Base-by-base conservation (phyloP, 192 early-diverging fungal species). In the Gigaspora rosea region DNA sequence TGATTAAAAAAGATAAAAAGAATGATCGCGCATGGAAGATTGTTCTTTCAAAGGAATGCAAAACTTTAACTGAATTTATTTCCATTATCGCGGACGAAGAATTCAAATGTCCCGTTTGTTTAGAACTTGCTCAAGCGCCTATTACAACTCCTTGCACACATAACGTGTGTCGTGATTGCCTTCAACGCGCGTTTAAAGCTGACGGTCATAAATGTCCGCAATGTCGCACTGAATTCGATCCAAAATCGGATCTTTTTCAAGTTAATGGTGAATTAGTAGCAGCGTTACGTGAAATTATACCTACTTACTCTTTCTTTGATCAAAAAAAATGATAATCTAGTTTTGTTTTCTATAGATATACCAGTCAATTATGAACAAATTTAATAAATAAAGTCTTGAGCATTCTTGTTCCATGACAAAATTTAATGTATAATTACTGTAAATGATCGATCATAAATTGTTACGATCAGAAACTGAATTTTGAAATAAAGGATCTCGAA, bases 41-140 rank as follows among this genome's bases (percentile, higher is more conserved):
- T 47, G 71, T 83, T 9, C 46, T 73, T 15, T 22, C 71, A 27
- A 64, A 52, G 15, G 65, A 67, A 32, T 76, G 78, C 41, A 71
- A 64, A 65, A 80, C 76, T 15, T 68, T 80, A 20, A 69, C 78
- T 27, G 85, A 86, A 71, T 80, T 85, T 20, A 78, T 86, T 50
- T 56, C 69, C 22, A 41, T 48, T 12, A 58, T 86, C 4, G 73
- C 80, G 51, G 80, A 73, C 36, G 58, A 66, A 22, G 73, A 78
- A 36, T 74, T 85, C 63, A 75, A 48, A 1, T 86, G 85, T 67
- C 33, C 80, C 1, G 80, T 86, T 33, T 85, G 82, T 36, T 51
- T 63, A 27, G 82, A 77, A 54, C 20, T 79, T 22, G 41, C 75
- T 8, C 33, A 80, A 56, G 46, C 78, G 9, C 84, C 85, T 57